Percentiles rank a stretch among this genome's conserved stretches.
Evolutionary conservation across 2,329 filamentous ascomycete species (phyloP).

Genomic region (Zasmidium cellare): DNA sequence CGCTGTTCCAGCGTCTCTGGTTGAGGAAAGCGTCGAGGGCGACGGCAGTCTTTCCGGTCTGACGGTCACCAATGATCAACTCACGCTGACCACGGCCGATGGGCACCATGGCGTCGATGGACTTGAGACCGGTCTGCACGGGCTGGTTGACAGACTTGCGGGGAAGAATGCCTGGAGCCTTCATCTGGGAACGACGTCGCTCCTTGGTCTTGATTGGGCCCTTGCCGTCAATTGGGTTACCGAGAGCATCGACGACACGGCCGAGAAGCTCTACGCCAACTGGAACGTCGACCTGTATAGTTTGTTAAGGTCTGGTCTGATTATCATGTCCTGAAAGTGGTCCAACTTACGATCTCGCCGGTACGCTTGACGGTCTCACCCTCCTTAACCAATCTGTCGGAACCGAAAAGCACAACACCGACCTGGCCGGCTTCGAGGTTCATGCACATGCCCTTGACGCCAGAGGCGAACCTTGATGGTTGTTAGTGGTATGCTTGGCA

Average conservation of each 20-base stretch:
- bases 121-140: constrained; percentile 99
- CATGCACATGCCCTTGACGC: constrained; percentile 99
- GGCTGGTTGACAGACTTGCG: constrained; percentile 97
- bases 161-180: constrained; percentile 97
- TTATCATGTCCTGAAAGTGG: not conserved
- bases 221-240: constrained; percentile 99
- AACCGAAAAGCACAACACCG: constrained; percentile 99
- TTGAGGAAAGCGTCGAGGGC: constrained; percentile 97
- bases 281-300: constrained; percentile 82
- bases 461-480: constrained; percentile 82
- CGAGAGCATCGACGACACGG: constrained; percentile 97
- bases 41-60: constrained; percentile 99
- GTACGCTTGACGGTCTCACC: constrained; percentile 99
- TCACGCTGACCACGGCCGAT: constrained; percentile 99
- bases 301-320: constrained; percentile 11
- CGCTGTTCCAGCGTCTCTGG: constrained; percentile 97
- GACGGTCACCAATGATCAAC: constrained; percentile 99
- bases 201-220: constrained; percentile 89
- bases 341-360: constrained; percentile 85
- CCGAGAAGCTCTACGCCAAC: constrained; percentile 91
- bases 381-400: constrained; percentile 99
- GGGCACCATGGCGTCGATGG: constrained; percentile 98
- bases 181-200: constrained; percentile 95
- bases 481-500: constrained; percentile 12
- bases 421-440: constrained; percentile 99